phyloP scores from a whole-genome alignment of 2,329 filamentous ascomycete species.

The Penicillium thymicola region DNA sequence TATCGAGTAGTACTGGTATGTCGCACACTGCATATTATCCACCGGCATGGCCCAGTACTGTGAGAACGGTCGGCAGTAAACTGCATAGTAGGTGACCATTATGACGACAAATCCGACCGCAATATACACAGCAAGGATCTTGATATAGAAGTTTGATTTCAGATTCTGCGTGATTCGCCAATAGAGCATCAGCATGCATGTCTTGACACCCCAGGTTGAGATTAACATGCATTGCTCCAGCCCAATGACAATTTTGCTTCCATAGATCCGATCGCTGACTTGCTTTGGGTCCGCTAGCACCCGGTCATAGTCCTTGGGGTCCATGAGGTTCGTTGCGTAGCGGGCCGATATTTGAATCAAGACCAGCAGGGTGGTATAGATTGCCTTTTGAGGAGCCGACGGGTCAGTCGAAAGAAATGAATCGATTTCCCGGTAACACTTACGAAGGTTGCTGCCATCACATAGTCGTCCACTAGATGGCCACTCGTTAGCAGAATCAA shows the following conservation, averaged over 20 bases:
- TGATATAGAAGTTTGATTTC: conserved; percentile 37
- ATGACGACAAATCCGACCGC: conserved; percentile 46
- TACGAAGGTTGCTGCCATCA: conserved; percentile 40
- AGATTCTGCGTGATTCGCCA: conserved; percentile 44
- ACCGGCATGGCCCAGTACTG: conserved; percentile 51
- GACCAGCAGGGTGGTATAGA: conserved; percentile 35
- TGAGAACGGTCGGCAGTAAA: conserved; percentile 50
- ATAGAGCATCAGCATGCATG: conserved; percentile 51
- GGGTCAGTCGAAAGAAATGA: neutral
- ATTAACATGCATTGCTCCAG: conserved; percentile 50
- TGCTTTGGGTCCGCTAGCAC: conserved; percentile 39
- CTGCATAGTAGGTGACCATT: conserved; percentile 48
- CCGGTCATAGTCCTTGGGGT: conserved; percentile 30
- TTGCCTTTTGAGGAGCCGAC: conserved; percentile 22
- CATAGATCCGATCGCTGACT: conserved; percentile 43
- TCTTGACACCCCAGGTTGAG: conserved; percentile 52
- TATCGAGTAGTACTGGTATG: conserved; percentile 42
- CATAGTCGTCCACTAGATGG: conserved; percentile 35
- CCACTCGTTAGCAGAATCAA: neutral
- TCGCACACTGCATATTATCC: conserved; percentile 39
- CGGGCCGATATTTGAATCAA: conserved; percentile 38
- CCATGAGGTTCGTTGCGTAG: conserved; percentile 41
- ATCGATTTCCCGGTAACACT: conserved; percentile 9
- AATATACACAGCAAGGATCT: conserved; percentile 44
- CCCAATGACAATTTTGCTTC: conserved; percentile 50